A percentile compares a stretch with the other conserved stretches of the same genome.
Evolutionary conservation across 441 rosid genomes (phyloP).

Genomic region (Arabidopsis lyrata): DNA sequence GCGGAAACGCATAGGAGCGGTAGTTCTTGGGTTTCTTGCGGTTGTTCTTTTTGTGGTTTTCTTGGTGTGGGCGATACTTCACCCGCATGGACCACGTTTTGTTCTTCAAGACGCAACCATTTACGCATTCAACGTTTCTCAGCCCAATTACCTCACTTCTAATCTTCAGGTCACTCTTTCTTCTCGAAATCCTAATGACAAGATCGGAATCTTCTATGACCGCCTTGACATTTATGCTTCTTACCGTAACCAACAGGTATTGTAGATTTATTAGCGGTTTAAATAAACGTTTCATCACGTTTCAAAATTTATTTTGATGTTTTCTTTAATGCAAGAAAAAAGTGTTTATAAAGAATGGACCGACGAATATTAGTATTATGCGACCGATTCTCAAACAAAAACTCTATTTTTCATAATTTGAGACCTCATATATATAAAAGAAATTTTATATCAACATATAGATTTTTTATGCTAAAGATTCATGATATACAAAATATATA

Average conservation of each 20-base stretch:
- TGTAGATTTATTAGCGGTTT: background rate
- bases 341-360: background rate
- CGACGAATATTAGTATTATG: background rate
- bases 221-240: slow-evolving; percentile 60
- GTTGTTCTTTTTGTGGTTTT: slow-evolving; percentile 50
- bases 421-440: background rate
- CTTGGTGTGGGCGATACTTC: slow-evolving; percentile 68
- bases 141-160: slow-evolving; percentile 52
- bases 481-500: background rate
- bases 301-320: background rate
- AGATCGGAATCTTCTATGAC: slow-evolving; percentile 69
- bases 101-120: slow-evolving; percentile 68
- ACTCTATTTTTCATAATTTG: background rate
- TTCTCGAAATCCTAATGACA: slow-evolving; percentile 64
- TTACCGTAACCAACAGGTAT: slow-evolving; percentile 76
- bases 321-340: background rate
- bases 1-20: slow-evolving; percentile 41
- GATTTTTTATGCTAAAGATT: background rate
- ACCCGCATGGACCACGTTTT: slow-evolving; percentile 68
- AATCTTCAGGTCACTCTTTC: slow-evolving; percentile 69
- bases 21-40: slow-evolving; percentile 32
- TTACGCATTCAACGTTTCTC: slow-evolving; percentile 55
- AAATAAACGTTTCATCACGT: slow-evolving; percentile 38
- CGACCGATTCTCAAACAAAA: background rate
- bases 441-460: no score